A percentile compares a stretch with the other conserved stretches of the same genome.
phyloP scores from a whole-genome alignment of 177 flowering plant genomes.

The Vitis hybrid region DNA sequence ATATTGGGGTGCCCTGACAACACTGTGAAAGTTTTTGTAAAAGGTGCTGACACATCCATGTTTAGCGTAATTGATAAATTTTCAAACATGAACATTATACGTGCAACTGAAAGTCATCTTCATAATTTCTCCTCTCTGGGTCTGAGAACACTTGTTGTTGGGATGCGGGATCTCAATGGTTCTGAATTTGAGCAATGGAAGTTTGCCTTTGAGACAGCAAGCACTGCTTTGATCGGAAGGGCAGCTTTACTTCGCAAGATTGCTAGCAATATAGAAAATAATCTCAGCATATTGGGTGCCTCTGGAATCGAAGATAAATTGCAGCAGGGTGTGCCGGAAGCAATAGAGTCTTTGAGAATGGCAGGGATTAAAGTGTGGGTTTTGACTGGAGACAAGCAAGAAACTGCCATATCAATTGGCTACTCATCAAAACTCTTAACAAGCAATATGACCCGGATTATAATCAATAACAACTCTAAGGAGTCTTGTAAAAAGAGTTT shows the following conservation, averaged over 20 bases:
- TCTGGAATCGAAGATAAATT: constrained; percentile 92
- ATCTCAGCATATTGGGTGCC: constrained; percentile 71
- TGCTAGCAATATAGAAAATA: constrained; percentile 64
- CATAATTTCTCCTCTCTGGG: constrained; percentile 71
- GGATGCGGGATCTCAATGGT: constrained; percentile 63
- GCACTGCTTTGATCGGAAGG: constrained; percentile 77
- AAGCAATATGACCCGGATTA: constrained; percentile 71
- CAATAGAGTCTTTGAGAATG: constrained; percentile 81
- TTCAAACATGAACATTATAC: constrained; percentile 31
- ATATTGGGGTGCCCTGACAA: constrained; percentile 84
- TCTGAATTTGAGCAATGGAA: constrained; percentile 88
- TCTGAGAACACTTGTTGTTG: constrained; percentile 87
- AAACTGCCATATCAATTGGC: constrained; percentile 96
- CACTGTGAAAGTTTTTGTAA: constrained; percentile 78
- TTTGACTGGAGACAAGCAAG: constrained; percentile 98
- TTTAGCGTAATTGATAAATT: constrained; percentile 62
- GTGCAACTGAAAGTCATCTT: constrained; percentile 66
- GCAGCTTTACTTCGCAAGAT: constrained; percentile 76
- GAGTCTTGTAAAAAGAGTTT: constrained; percentile 75
- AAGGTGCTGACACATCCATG: constrained; percentile 97
- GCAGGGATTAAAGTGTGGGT: constrained; percentile 98
- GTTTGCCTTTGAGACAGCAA: constrained; percentile 74
- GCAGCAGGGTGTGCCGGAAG: constrained; percentile 91
- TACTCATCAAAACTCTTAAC: constrained; percentile 90
- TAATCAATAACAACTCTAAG: constrained; percentile 71